Conservation (phyloP, 1,139 yeast genomes). For the Suhomyces panamericanus region DNA sequence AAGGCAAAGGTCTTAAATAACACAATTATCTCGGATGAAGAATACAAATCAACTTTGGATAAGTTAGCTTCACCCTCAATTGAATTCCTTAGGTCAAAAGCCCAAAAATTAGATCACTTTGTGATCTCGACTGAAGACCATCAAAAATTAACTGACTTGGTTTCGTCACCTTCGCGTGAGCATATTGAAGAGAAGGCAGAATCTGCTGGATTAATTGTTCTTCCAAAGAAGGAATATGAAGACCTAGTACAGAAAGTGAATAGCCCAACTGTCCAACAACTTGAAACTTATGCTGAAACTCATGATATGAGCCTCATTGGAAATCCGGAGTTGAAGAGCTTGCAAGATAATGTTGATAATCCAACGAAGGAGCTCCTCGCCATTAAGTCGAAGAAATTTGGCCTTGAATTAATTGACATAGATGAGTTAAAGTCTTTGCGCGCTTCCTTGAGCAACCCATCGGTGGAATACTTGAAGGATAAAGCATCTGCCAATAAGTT, state of each 20-base stretch:
- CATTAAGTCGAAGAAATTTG: conserved; percentile 8
- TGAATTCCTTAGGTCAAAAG: conserved; percentile 13
- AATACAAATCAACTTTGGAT: conserved; percentile 11
- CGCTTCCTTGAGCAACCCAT: conserved; percentile 22
- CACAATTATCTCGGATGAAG: conserved; percentile 12
- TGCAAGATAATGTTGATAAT: conserved; percentile 4
- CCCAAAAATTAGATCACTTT: conserved; percentile 9
- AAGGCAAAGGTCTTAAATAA: conserved; percentile 8
- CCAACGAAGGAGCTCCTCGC: conserved; percentile 14
- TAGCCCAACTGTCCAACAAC: conserved; percentile 14
- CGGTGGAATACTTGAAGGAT: conserved; percentile 20
- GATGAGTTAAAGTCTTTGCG: conserved; percentile 6
- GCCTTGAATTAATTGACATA: conserved; percentile 8
- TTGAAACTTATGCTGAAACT: conserved; percentile 9
- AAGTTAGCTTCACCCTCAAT: conserved; percentile 13
- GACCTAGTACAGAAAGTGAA: conserved; percentile 11
- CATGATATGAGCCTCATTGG: conserved; percentile 8
- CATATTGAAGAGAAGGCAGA: conserved; percentile 37
- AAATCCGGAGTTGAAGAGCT: conserved; percentile 1
- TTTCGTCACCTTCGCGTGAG: conserved; percentile 35
- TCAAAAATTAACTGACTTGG: conserved; percentile 26
- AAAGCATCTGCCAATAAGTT: conserved; percentile 10
- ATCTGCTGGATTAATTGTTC: conserved; percentile 21
- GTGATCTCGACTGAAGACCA: conserved; percentile 17
- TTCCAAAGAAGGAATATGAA: conserved; percentile 19